phyloP scores from a whole-genome alignment of 306 rosid genomes.

The Vigna reflexopilosa region DNA sequence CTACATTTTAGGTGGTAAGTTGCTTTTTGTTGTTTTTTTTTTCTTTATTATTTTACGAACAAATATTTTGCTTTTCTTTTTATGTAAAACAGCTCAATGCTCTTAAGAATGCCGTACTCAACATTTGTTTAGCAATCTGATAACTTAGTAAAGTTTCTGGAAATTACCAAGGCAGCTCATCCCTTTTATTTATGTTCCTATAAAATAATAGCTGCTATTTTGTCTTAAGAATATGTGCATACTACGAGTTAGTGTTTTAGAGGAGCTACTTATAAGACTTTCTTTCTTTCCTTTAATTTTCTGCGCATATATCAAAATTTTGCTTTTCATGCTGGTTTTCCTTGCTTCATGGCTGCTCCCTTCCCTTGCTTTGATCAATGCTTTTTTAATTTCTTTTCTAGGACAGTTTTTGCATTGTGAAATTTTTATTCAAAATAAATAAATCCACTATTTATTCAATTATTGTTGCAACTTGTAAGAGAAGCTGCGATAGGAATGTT shows the following conservation, averaged over 20 bases:
- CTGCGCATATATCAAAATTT: neutral
- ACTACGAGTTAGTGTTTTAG: neutral
- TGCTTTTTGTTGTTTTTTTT: constrained; percentile 42
- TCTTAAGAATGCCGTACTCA: constrained; percentile 34
- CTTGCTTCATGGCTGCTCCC: neutral
- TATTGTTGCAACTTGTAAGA: constrained; percentile 35
- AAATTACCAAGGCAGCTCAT: constrained; percentile 29
- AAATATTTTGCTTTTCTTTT: neutral
- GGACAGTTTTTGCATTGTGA: neutral
- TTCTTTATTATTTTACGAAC: constrained; percentile 27
- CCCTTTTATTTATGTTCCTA: constrained; percentile 1
- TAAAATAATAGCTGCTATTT: constrained; percentile 24
- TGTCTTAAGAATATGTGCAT: constrained; percentile 1
- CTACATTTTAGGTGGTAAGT: constrained; percentile 75
- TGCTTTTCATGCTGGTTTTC: constrained; percentile 1
- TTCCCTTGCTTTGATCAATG: constrained; percentile 19
- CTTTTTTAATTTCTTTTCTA: constrained; percentile 1
- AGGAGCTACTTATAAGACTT: constrained; percentile 14
- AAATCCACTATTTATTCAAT: constrained; percentile 9
- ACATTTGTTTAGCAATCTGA: constrained; percentile 28
- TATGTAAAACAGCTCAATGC: neutral
- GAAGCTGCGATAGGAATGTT: constrained; percentile 30
- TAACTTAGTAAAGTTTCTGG: constrained; percentile 10
- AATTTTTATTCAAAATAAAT: constrained; percentile 8
- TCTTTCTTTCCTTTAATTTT: constrained; percentile 13